Evolutionary conservation across 169 alveolate genomes (phyloP).

Genomic region (Cryptosporidium andersoni): DNA sequence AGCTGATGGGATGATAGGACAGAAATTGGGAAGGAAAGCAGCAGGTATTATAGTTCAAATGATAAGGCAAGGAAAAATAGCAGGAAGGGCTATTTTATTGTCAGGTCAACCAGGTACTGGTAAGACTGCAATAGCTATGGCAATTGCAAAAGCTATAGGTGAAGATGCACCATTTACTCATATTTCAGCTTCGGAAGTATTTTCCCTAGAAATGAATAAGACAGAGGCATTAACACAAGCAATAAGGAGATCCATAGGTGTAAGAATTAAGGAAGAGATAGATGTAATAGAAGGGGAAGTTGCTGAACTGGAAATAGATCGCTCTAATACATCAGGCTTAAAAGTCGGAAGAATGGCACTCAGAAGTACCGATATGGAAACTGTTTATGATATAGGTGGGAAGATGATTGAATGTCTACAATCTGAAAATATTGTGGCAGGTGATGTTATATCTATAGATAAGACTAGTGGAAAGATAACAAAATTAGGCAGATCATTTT

Average conservation of each 20-base stretch:
- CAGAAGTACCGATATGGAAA: constrained; percentile 99
- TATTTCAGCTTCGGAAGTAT: constrained; percentile 97
- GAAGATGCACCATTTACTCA: constrained; percentile 97
- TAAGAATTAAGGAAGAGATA: constrained; percentile 97
- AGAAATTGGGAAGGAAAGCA: constrained; percentile 93
- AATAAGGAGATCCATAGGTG: constrained; percentile 97
- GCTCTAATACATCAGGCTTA: constrained; percentile 84
- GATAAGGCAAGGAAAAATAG: constrained; percentile 96
- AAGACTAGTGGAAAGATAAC: constrained; percentile 96
- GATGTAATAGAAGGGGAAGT: constrained; percentile 99
- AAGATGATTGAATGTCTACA: constrained; percentile 91
- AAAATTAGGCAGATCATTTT: constrained; percentile 95
- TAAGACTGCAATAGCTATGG: constrained; percentile 99
- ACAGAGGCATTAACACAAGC: constrained; percentile 96
- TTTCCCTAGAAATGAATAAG: constrained; percentile 96
- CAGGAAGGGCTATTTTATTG: constrained; percentile 97
- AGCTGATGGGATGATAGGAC: constrained; percentile 96
- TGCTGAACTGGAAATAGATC: constrained; percentile 97
- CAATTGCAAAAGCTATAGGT: constrained; percentile 97
- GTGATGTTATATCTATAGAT: constrained; percentile 96
- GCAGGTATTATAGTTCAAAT: constrained; percentile 93
- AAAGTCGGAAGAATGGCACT: constrained; percentile 94
- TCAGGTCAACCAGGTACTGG: constrained; percentile 99
- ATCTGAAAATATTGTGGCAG: constrained; percentile 87
- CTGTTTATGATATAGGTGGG: constrained; percentile 95